phyloP scores from a whole-genome alignment of 2,329 filamentous ascomycete genomes.

The Cercospora sp. region DNA sequence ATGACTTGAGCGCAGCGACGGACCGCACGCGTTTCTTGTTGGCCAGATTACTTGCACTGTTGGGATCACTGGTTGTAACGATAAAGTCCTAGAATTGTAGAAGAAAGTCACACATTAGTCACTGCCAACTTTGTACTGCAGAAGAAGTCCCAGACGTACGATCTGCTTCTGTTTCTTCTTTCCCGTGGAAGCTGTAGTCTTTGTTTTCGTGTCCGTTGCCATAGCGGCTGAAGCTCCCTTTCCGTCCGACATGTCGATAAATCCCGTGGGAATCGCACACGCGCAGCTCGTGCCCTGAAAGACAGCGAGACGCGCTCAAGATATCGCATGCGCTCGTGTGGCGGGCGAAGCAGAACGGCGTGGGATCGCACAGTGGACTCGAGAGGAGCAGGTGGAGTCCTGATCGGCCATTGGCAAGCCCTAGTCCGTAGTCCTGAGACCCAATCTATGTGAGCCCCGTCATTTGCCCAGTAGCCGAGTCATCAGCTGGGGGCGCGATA shows the following conservation, averaged over 20 bases:
- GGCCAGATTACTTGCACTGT: slow-evolving; percentile 25
- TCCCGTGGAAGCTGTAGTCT: not conserved
- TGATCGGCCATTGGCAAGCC: not conserved
- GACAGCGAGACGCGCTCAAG: not conserved
- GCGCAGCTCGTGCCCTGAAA: not conserved
- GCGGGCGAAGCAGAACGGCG: not conserved
- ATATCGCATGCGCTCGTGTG: not conserved
- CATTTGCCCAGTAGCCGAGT: not conserved
- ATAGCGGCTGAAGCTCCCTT: not conserved
- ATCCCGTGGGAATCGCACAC: not conserved
- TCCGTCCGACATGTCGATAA: not conserved
- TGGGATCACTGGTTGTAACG: slow-evolving; percentile 33
- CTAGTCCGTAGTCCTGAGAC: not conserved
- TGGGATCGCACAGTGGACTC: not conserved
- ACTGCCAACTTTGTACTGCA: too few species aligned
- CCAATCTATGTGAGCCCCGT: not conserved
- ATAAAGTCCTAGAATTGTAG: slow-evolving; percentile 30
- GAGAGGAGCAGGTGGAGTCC: not conserved
- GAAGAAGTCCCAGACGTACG: not conserved
- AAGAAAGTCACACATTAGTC: not conserved
- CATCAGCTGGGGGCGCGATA: not conserved
- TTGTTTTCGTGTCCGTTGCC: not conserved
- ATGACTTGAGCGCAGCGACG: slow-evolving; percentile 35
- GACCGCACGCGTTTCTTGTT: slow-evolving; percentile 37
- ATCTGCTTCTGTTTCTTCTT: slow-evolving; percentile 22